Evolutionary conservation across 805 yeast genomes (phyloP), one percentile per base, ranked within the genome.

Genomic region (Myxozyma kluyveri): DNA sequence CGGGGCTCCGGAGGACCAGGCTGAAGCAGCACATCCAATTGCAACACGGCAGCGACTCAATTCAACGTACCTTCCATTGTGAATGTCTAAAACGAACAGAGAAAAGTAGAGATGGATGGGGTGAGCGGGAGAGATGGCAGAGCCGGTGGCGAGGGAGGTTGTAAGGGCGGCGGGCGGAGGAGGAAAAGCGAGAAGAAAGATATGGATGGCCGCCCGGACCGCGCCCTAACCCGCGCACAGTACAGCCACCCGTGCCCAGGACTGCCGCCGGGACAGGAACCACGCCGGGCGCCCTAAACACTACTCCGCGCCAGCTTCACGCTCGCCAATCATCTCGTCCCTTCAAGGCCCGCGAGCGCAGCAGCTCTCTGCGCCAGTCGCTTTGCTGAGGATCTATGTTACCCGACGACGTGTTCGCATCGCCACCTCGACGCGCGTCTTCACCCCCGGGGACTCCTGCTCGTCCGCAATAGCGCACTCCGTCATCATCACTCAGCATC

Each of bases 31-130:
- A 3, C 45, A 42, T 36, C 44, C 43, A 26, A 43, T 37, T 43
- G 10, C 29, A 18, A n/a, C n/a, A n/a, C n/a, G n/a, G n/a, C n/a
- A 6, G 32, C 33, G n/a, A 5, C 9, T 5, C 19, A 40, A 50
- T 27, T 17, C 35, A 22, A 32, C 59, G 14, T 52, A 54, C 58
- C 56, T 52, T 54, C 58, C 58, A 54, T 54, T 39, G 50, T 27
- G 40, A 26, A 10, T 5, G 40, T 32, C 17, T 21, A 26, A 31
- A 35, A 43, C 12, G 21, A 33, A 45, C 44, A 29, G 49, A 33
- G 49, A 39, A 17, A 6, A 39, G 39, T 21, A 23, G 42, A 50
- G 22, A 36, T 53, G 21, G 47, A 33, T 38, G 26, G 43, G 32
- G 55, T 37, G 38, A 17, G 54, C 39, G 42, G 29, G 39, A 33